These are phyloP conservation scores for Albifimbria verrucaria DNA, from an alignment of 2,329 filamentous ascomycete genomes.

Conservation along the genomic window DNA sequence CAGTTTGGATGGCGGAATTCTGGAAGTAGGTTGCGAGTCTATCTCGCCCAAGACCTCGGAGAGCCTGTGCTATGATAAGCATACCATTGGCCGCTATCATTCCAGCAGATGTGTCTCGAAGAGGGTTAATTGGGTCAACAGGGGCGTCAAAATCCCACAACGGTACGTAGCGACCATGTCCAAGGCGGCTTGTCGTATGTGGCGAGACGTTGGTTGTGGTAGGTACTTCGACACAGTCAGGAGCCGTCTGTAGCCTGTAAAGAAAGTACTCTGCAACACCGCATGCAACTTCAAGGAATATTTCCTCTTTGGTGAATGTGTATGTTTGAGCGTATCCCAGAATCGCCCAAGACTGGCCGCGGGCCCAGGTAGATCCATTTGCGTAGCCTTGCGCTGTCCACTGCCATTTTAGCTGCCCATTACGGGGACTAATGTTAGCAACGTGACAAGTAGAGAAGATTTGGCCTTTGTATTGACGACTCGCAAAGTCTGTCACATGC, in stretches of 20 bases:
- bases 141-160: conserved; percentile 43
- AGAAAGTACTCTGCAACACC: background rate
- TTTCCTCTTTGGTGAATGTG: background rate
- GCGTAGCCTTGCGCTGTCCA: conserved; percentile 44
- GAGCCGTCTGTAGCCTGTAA: background rate
- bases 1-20: background rate
- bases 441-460: conserved; percentile 37
- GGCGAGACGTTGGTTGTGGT: background rate
- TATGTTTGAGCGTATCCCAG: background rate
- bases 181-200: no score
- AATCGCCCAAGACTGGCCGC: conserved; percentile 24
- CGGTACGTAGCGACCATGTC: conserved; percentile 18
- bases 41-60: conserved; percentile 11
- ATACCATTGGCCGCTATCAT: conserved; percentile 31
- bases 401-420: conserved; percentile 32
- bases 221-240: background rate
- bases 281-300: background rate
- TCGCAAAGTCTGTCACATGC: background rate
- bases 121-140: conserved; percentile 14
- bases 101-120: conserved; percentile 28
- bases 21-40: conserved; percentile 13
- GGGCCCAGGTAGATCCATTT: conserved; percentile 43
- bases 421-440: conserved; percentile 40
- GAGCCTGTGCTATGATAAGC: conserved; percentile 25
- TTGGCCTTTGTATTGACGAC: conserved; percentile 14